Evolutionary conservation across 2,329 filamentous ascomycete genomes (phyloP).

Genomic region (Phialophora tarda): DNA sequence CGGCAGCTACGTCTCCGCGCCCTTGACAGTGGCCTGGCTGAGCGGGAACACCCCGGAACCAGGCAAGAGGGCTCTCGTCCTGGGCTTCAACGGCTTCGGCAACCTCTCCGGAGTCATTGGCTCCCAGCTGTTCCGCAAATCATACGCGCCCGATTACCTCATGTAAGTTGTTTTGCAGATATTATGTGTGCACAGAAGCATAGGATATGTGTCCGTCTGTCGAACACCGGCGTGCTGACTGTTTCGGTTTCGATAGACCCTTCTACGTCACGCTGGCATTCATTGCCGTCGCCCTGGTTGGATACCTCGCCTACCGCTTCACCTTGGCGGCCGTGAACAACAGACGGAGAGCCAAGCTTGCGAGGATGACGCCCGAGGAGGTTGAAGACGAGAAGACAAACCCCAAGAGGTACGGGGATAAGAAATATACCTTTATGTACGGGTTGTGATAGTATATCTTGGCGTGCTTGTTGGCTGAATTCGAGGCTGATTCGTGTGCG

Average conservation of each 20-base stretch:
- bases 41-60: constrained; percentile 60
- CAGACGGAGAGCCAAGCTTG: constrained; percentile 32
- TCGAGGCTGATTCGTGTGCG: too few relatives aligned
- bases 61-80: constrained; percentile 58
- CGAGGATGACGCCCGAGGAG: constrained; percentile 38
- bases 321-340: constrained; percentile 41
- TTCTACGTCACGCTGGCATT: constrained; percentile 45
- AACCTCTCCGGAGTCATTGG: constrained; percentile 57
- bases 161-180: constrained; percentile 18
- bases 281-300: constrained; percentile 42
- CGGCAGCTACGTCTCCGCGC: constrained; percentile 56
- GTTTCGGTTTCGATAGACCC: constrained; percentile 31
- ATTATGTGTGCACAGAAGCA: neutral
- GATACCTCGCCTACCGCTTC: constrained; percentile 44
- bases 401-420: constrained; percentile 39
- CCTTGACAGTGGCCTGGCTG: constrained; percentile 62
- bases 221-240: neutral
- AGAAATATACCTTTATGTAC: constrained; percentile 44
- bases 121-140: constrained; percentile 52
- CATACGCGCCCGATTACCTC: constrained; percentile 44
- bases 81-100: constrained; percentile 62
- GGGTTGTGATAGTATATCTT: constrained; percentile 34
- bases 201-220: neutral
- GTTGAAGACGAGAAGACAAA: constrained; percentile 29
- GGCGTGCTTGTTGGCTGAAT: too few relatives aligned